Percentiles rank a stretch among this genome's conserved stretches.
Conservation (phyloP, 495 filamentous ascomycete species). For the Hypoxylon lenormandii region DNA sequence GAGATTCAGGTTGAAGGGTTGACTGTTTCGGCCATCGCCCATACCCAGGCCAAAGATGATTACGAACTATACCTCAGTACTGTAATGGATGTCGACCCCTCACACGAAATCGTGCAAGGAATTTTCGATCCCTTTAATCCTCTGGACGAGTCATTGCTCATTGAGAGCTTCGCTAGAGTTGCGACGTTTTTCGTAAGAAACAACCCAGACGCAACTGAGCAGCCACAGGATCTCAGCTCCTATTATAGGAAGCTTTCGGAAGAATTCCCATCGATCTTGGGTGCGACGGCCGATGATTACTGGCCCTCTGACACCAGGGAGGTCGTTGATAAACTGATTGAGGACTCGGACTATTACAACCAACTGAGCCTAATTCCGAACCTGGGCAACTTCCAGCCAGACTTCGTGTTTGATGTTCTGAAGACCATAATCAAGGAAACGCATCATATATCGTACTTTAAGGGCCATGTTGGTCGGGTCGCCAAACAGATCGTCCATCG, state of each 20-base stretch:
- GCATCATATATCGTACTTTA: slow-evolving; percentile 46
- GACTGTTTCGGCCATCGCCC: slow-evolving; percentile 53
- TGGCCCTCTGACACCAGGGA: slow-evolving; percentile 53
- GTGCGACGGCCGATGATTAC: slow-evolving; percentile 11
- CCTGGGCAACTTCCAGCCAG: slow-evolving; percentile 45
- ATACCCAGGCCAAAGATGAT: slow-evolving; percentile 57
- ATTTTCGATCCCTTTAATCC: background rate
- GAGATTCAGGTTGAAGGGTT: slow-evolving; percentile 59
- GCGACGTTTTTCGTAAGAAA: slow-evolving; percentile 49
- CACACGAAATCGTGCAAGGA: slow-evolving; percentile 51
- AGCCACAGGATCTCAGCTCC: background rate
- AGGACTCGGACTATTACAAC: slow-evolving; percentile 48
- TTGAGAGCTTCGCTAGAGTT: slow-evolving; percentile 56
- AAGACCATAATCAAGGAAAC: slow-evolving; percentile 49
- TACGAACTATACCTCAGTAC: slow-evolving; percentile 60
- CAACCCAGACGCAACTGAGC: background rate
- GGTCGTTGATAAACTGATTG: slow-evolving; percentile 49
- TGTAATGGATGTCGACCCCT: slow-evolving; percentile 55
- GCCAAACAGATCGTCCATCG: slow-evolving; percentile 58
- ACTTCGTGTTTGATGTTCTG: slow-evolving; percentile 43
- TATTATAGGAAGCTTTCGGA: slow-evolving; percentile 17
- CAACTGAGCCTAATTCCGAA: slow-evolving; percentile 48
- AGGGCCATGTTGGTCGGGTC: slow-evolving; percentile 53
- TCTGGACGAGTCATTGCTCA: slow-evolving; percentile 36
- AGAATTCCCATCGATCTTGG: slow-evolving; percentile 22